Evolutionary conservation across 2,329 filamentous ascomycete genomes (phyloP), one percentile per base, ranked within the genome.

Genomic region (Hymenoscyphus albidus): DNA sequence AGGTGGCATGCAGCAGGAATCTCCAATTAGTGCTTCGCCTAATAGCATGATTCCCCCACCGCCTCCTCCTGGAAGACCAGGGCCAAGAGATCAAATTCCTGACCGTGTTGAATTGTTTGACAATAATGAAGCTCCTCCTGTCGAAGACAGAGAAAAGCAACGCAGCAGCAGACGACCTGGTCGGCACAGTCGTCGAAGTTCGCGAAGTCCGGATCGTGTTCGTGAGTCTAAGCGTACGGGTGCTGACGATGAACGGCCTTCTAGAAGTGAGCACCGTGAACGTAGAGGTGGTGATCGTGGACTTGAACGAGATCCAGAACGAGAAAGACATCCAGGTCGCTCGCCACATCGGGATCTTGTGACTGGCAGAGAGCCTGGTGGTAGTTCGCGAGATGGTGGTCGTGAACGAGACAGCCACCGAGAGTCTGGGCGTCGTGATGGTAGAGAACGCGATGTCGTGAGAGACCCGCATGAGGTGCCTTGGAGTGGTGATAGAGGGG

Each of bases 11-110:
- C 76, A 84, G 83, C 70, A 81, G 83, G 22, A 79, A 85, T 18
- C 84, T 80, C 3, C 84, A 81, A 55, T 82, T 78, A 61, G 83
- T 80, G 31, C 81, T 80, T 22, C 77, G 78, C 85, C 87, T 4
- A 77, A 86, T 2, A 82, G 82, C 0, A 83, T 84, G 27, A 13
- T 54, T 13, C 82, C 81, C 18, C 83, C 85, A 7, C 82, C 82
- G 2, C 82, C 83, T 0, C 59, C 78, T 76, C 18, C 66, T 14
- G 68, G 64, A 39, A 68, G 67, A 61, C 62, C 66, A n/a, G 68
- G 69, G 2, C n/a, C 59, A 35, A 69, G 68, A 67, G 71, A 73
- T 39, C 35, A 70, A 7, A 64, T 73, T 5, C 68, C 70, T 40
- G 69, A 70, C 12, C 71, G 73, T 35, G 69, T 63, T 51, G 74